Evolutionary conservation across 2,329 filamentous ascomycete genomes (phyloP), one percentile per base, ranked within the genome.

Genomic region (Teratosphaeria destructans): DNA sequence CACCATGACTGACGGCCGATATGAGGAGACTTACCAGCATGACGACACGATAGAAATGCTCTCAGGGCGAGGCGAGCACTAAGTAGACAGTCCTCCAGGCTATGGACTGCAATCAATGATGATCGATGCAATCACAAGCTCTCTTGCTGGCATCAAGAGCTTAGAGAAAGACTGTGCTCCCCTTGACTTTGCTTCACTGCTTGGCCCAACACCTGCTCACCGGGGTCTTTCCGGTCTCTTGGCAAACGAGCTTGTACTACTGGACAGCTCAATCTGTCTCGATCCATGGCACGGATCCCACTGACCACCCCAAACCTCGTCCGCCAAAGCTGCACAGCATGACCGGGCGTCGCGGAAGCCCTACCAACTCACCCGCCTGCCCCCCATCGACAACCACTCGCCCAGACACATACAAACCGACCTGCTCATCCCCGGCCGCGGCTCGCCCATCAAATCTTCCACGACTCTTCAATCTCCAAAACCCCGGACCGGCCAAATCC

Each of bases 371-470:
- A 14, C 2, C 16, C 37, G 37, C 37, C 37, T 43, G 37, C 52
- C 19, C 23, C 23, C 19, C 3, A 53, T 5, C 52, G 52, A 32
- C 14, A 16, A 2, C n/a, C 43, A 49, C 43, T 19, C 43, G 6
- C 16, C 43, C 5, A 49, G 11, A 10, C 43, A 43, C 34, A 56
- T 19, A 43, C 16, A 56, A 7, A 52, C 63, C 8, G 68, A 71
- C n/a, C 63, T 80, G 16, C 71, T 81, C 10, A 81, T 81, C 52
- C 79, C 79, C 3, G 78, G 78, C 29, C 71, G 73, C 29, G 78
- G 77, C 4, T 61, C 76, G 10, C 77, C 78, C 4, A 63, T 77
- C 60, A 61, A 68, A 49, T 23, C 2, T 23, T 2, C 1, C 57
- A 78, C 49, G 75, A 68, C n/a, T 23, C 72, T 3, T 62, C 81